Evolutionary conservation across 2,329 filamentous ascomycete genomes (phyloP).

Genomic region (Ramichloridium luteum): DNA sequence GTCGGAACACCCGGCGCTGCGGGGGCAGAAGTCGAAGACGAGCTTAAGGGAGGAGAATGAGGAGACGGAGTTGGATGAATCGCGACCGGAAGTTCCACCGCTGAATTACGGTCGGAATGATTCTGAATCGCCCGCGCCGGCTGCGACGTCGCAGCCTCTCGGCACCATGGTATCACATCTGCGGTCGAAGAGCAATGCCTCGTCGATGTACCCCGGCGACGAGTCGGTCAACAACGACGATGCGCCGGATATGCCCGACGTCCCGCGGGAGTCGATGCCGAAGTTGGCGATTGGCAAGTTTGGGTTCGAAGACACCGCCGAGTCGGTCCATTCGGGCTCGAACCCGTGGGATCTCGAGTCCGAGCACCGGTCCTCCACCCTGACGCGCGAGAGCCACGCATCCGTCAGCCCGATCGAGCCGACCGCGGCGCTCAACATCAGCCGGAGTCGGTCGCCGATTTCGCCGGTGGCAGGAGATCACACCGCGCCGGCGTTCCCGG

Average conservation of each 20-base stretch:
- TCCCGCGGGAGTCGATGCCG: conserved; percentile 11
- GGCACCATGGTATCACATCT: conserved; percentile 56
- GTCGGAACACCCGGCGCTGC: conserved; percentile 25
- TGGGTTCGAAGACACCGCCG: conserved; percentile 27
- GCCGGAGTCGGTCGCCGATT: not conserved
- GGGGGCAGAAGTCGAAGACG: conserved; percentile 14
- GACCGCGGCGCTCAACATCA: not conserved
- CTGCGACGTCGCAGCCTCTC: conserved; percentile 51
- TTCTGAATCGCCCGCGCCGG: conserved; percentile 70
- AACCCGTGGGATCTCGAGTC: conserved; percentile 44
- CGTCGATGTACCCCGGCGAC: conserved; percentile 52
- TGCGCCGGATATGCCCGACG: conserved; percentile 14
- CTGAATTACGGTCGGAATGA: too few relatives aligned
- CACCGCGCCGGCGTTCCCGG: not conserved
- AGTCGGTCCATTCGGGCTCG: conserved; percentile 39
- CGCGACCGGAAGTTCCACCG: too few relatives aligned
- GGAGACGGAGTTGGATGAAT: too few relatives aligned
- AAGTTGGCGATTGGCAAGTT: conserved; percentile 3
- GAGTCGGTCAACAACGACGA: conserved; percentile 32
- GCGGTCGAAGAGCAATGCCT: conserved; percentile 66
- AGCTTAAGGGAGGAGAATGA: conserved; percentile 20
- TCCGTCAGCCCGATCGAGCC: conserved; percentile 12
- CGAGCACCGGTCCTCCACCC: not conserved
- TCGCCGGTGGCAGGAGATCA: not conserved
- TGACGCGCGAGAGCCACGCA: conserved; percentile 4